Base-by-base conservation (phyloP, 805 yeast genomes). In the Candida hispaniensis region DNA sequence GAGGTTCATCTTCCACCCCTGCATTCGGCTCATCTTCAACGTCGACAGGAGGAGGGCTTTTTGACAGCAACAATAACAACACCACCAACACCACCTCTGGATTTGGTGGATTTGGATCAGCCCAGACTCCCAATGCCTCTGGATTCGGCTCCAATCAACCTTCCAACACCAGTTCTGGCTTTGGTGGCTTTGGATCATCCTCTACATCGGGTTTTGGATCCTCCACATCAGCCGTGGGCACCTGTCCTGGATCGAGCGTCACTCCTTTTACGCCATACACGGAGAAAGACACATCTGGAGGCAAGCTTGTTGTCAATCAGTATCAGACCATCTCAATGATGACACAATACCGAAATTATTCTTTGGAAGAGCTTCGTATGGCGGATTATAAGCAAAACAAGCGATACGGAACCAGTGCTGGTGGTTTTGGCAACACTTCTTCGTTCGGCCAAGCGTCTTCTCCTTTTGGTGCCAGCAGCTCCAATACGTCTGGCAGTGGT, bases 321-420 rank as follows among this genome's bases (percentile, higher is more conserved):
- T 86, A 64, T 58, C 82, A 88, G 56, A 73, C 73, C 47, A 78
- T 91, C 42, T 63, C 80, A 7, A 70, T 81, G 27, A 86, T 91
- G 96, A 94, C 93, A 4, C 94, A 83, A 55, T 91, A 88, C 53
- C 69, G 68, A 47, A 74, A 75, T 47, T 80, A 57, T 48, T 80
- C 94, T 0, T 70, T 75, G 50, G 96, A 40, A 55, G 98, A 91
- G 54, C 69, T 91, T 56, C 71, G 99, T 52, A 62, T 69, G 47
- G 88, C 79, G 55, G 99, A 91, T 59, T 91, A 91, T 54, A 72
- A 73, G 47, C 79, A 74, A 44, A 72, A 71, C 38, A 67, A 91
- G 50, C 67, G 72, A 41, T 72, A 44, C 43, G 86, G 81, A 10
- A 71, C 61, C 42, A 26, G 26, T 3, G 8, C 40, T 14, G 18